Percentiles rank a stretch among this genome's conserved stretches.
Evolutionary conservation across 2,329 filamentous ascomycete species (phyloP).

Genomic region (Fusarium poae): DNA sequence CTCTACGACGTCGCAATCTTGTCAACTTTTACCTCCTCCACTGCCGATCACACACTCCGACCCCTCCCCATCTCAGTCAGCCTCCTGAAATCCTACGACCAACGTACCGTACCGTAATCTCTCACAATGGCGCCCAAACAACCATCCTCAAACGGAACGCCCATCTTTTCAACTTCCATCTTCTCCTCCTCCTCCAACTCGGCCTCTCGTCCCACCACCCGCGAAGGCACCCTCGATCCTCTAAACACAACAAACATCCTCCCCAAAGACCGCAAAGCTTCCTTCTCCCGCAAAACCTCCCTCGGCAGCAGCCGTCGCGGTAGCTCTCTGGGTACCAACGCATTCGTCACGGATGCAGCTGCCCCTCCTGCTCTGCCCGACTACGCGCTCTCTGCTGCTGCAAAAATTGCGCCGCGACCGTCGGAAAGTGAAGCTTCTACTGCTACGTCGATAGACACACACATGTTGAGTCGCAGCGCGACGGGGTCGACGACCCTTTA

Average conservation of each 20-base stretch:
- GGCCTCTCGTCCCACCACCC: conserved; percentile 54
- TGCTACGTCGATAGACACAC: conserved; percentile 48
- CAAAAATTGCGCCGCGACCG: conserved; percentile 56
- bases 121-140: conserved; percentile 44
- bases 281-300: conserved; percentile 67
- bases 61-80: conserved; percentile 14
- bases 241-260: conserved; percentile 50
- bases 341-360: conserved; percentile 60
- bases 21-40: conserved; percentile 28
- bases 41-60: conserved; percentile 31
- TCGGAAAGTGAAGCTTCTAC: conserved; percentile 10
- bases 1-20: conserved; percentile 30
- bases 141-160: conserved; percentile 48
- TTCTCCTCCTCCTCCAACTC: conserved; percentile 50
- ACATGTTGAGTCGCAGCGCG: conserved; percentile 60
- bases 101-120: background rate
- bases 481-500: conserved; percentile 53
- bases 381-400: conserved; percentile 64
- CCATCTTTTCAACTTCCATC: conserved; percentile 55
- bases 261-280: conserved; percentile 64
- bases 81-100: conserved; percentile 21
- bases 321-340: conserved; percentile 56
- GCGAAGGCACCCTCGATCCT: conserved; percentile 52
- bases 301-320: conserved; percentile 61
- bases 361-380: conserved; percentile 67